Evolutionary conservation across 202 grass and related monocot species (phyloP), one percentile per base, ranked within the genome.

Genomic region (Setaria italica): DNA sequence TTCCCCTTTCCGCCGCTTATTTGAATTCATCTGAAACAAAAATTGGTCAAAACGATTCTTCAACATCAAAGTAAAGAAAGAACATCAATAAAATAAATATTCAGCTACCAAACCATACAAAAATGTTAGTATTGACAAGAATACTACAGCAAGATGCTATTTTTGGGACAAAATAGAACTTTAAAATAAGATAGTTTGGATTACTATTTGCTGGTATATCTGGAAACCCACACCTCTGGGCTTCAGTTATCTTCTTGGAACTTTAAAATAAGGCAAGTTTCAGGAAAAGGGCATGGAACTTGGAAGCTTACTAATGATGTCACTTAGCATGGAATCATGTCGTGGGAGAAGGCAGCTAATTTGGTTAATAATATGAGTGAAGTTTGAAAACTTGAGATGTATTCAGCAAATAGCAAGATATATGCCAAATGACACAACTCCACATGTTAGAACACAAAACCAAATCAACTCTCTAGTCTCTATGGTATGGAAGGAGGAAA

Each of bases 1-100:
- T 56, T 82, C 87, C 63, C 80, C 87, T 81, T 88, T 93, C 47
- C 84, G 82, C 37, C 86, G 84, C 78, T 95, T 98, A 67, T 88
- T 94, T 70, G 81, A 89, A 89, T 92, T 94, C 43, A 59, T 89
- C 95, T 98, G 88, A 82, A 94, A 89, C 39, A 90, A 70, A 39
- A 72, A 29, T 10, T 63, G 70, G 66, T 42, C 35, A 13, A 74
- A 72, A 42, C 80, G 41, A 56, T 55, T 75, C 16, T 35, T 74
- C 47, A 53, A 34, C 29, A 53, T 34, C 70, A 74, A 74, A 70
- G 17, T 71, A 84, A 63, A 68, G 21, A 77, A 21, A 81, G 78
- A 43, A 64, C 47, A 72, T 49, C 57, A 84, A 74, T 55, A 78
- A 78, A 70, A 55, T 17, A 80, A 58, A 56, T 15, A 10, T 64